phyloP scores from a whole-genome alignment of 2,329 filamentous ascomycete species.

The Chrysoporthe puriensis region DNA sequence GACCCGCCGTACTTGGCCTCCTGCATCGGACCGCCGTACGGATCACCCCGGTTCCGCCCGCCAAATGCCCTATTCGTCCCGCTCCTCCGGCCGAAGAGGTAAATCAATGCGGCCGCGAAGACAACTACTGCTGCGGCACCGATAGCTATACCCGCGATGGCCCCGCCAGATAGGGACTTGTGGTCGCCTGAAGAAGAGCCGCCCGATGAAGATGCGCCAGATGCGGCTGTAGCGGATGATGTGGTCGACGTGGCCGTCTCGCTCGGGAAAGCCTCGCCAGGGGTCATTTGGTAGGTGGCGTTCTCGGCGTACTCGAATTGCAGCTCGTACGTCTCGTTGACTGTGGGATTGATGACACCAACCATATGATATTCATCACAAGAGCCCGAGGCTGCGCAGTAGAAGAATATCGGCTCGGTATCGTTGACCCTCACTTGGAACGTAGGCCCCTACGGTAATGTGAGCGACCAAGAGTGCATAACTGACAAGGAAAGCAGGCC shows the following conservation, averaged over 20 bases:
- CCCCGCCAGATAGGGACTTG: slow-evolving; percentile 42
- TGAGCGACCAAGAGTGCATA: slow-evolving; percentile 1
- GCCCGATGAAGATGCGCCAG: slow-evolving; percentile 28
- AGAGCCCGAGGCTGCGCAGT: slow-evolving; percentile 69
- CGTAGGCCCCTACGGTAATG: slow-evolving; percentile 42
- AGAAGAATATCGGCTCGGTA: slow-evolving; percentile 68
- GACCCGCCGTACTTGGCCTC: slow-evolving; percentile 34
- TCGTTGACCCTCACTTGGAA: slow-evolving; percentile 57
- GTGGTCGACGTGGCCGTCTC: slow-evolving; percentile 41
- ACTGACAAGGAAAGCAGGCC: not conserved
- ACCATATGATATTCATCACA: slow-evolving; percentile 72
- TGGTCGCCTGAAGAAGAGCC: slow-evolving; percentile 9
- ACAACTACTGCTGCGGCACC: slow-evolving; percentile 51
- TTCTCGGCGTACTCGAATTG: slow-evolving; percentile 53
- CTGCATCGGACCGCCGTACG: slow-evolving; percentile 32
- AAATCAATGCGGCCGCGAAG: slow-evolving; percentile 50
- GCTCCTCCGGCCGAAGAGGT: slow-evolving; percentile 49
- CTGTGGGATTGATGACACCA: slow-evolving; percentile 72
- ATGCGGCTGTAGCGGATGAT: slow-evolving; percentile 25
- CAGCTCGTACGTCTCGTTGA: slow-evolving; percentile 49
- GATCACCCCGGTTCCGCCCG: slow-evolving; percentile 31
- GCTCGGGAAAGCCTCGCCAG: slow-evolving; percentile 58
- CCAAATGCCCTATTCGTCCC: slow-evolving; percentile 43
- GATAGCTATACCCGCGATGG: slow-evolving; percentile 64
- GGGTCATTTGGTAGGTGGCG: slow-evolving; percentile 56